Base-by-base conservation (phyloP, 768 basidiomycete genomes). In the Pleurotus djamor region DNA sequence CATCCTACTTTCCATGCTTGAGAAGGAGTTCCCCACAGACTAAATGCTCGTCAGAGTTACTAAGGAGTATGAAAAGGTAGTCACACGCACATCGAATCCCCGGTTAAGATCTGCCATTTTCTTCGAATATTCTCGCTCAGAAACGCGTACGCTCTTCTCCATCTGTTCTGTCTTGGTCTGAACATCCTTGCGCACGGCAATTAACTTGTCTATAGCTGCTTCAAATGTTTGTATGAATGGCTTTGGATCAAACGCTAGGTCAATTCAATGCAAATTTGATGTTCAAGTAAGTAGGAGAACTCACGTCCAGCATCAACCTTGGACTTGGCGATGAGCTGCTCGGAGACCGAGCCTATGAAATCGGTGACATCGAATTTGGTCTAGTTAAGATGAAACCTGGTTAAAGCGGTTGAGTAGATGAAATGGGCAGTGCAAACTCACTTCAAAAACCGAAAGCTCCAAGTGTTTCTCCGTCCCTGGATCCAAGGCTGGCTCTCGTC, bases 161-260 rank as follows among this genome's bases (percentile, higher is more conserved):
- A 96, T 88, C 67, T 91, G 88, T 70, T 94, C 91, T 0, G 94
- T 96, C 73, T 89, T 89, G 21, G 85, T 76, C 62, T 98, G 94
- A 5, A 98, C 92, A 73, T 97, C 91, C 67, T 90, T 92, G 47
- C 96, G 84, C 13, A 97, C 81, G 1, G 86, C 81, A 61, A 99
- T 89, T 36, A 99, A 83, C 56, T 83, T 85, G 74, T 97, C 95
- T 9, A 98, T 88, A 0, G 93, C 92, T 14, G 86, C 84, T 65
- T 98, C 97, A 63, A 99, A 96, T 3, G 92, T 94, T 56, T 83
- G 78, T 61, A 98, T 91, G 74, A 98, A 97, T 0, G 96, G 94
- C 66, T 90, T 89, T 4, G 96, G 94, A 67, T 96, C 88, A 67
- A 96, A 96, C n/a, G 96, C 94, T 95, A 35, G 49, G 59, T 51